Percentiles rank a stretch among this genome's conserved stretches.
Conservation (phyloP, 192 early-diverging fungal species). For the Umbelopsis sp. region DNA sequence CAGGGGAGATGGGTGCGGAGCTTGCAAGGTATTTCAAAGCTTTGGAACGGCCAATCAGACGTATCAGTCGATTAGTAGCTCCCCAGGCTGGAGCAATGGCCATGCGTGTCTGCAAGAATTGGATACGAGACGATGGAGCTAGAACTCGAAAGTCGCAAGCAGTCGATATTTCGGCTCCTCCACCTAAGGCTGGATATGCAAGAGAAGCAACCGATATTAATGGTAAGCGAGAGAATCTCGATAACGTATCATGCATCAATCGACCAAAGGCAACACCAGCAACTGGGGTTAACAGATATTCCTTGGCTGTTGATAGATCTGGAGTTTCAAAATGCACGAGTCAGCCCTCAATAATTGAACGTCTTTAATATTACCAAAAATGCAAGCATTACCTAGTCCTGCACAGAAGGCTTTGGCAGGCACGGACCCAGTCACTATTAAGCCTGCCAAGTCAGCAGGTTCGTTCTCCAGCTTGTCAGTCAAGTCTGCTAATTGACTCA, state of each 20-base stretch:
- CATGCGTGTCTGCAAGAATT: slow-evolving; percentile 65
- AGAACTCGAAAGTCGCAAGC: slow-evolving; percentile 62
- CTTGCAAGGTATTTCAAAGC: slow-evolving; percentile 52
- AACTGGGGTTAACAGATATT: slow-evolving; percentile 41
- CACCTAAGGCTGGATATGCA: slow-evolving; percentile 65
- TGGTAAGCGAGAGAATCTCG: slow-evolving; percentile 52
- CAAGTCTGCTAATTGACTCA: slow-evolving; percentile 58
- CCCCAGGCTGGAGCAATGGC: slow-evolving; percentile 68
- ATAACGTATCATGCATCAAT: slow-evolving; percentile 65
- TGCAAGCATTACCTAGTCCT: slow-evolving; percentile 42
- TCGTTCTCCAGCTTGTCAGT: slow-evolving; percentile 49
- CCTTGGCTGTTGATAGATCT: slow-evolving; percentile 56
- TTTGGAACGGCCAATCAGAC: slow-evolving; percentile 44
- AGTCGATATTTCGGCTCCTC: slow-evolving; percentile 65
- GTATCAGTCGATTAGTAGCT: slow-evolving; percentile 47
- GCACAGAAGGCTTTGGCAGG: slow-evolving; percentile 48
- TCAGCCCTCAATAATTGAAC: no score
- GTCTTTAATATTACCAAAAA: no score
- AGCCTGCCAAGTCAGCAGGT: slow-evolving; percentile 33
- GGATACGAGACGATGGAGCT: slow-evolving; percentile 37
- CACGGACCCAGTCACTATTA: slow-evolving; percentile 43
- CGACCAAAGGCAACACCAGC: slow-evolving; percentile 47
- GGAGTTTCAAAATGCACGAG: neutral
- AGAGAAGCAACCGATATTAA: slow-evolving; percentile 62
- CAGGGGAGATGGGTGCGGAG: slow-evolving; percentile 39